Evolutionary conservation across 2,329 filamentous ascomycete genomes (phyloP), one percentile per base, ranked within the genome.

Genomic region (Aspergillus ochraceus): DNA sequence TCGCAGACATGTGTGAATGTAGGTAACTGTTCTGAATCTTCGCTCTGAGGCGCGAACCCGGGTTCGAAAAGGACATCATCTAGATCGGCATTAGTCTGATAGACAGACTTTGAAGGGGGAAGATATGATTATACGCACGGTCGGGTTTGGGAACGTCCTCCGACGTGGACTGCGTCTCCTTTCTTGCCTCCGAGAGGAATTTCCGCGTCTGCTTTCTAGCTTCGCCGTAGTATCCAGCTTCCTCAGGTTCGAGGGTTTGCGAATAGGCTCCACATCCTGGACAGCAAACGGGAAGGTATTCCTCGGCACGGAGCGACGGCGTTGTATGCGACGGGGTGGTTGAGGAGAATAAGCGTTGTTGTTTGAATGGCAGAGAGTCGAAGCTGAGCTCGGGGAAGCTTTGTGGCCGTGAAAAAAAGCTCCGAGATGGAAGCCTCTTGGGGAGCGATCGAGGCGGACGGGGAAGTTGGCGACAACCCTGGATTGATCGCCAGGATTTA

Each of bases 181-280:
- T 60, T 53, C 68, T 64, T n/a, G 59, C 62, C 50, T 66, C 64
- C 4, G 65, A 62, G n/a, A 73, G 54, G 14, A 71, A 68, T 61
- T 72, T 73, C 54, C 77, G 80, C 39, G 83, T 79, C 29, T 76
- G 77, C 60, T 80, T 83, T 59, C 83, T 77, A 30, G 74, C 76
- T 50, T 76, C 69, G 59, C 79, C 77, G 70, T 88, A 89, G 71
- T 80, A 88, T 11, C 86, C 86, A 2, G 86, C 81, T 64, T 83
- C 80, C 1, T 80, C 74, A 39, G 80, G 75, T 51, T 84, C 80
- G 52, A 84, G 70, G 5, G 81, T 83, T 70, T 88, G 86, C 36
- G 83, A 80, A 39, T 83, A 81, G 29, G 86, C 86, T 56, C 86
- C 86, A 64, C 86, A 89, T 65, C 86, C 86, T 30, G 86, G 86